These are phyloP conservation scores for Psidium friedrichsthalianum DNA, from an alignment of 345 rosid species.

Conservation along the genomic window DNA sequence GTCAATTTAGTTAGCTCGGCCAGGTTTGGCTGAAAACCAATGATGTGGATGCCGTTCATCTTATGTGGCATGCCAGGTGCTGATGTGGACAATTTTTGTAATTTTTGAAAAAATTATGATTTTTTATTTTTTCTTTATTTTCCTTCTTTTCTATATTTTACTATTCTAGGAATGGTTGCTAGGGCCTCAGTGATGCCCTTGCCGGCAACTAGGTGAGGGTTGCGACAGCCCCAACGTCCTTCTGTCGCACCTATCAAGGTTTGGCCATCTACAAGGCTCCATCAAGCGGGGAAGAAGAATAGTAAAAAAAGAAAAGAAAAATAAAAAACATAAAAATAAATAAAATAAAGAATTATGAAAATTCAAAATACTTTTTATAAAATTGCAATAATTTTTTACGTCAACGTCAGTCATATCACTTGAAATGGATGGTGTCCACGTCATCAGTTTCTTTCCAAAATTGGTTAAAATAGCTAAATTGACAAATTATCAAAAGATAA, in stretches of 20 bases:
- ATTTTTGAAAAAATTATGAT: neutral
- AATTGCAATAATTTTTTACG: neutral
- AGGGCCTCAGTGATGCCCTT: neutral
- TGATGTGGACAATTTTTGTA: neutral
- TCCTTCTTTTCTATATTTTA: neutral
- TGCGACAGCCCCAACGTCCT: rapidly evolving
- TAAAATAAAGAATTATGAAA: neutral
- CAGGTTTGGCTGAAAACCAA: neutral
- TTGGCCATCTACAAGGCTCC: neutral
- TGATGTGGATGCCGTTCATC: rapidly evolving
- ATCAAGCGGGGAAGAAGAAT: neutral
- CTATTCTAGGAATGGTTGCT: rapidly evolving
- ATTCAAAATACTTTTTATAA: neutral
- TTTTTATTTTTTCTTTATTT: neutral
- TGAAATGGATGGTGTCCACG: rapidly evolving
- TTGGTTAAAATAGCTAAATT: neutral
- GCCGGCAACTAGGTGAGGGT: neutral
- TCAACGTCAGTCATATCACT: rapidly evolving
- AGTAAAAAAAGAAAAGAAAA: neutral
- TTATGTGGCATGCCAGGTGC: rapidly evolving
- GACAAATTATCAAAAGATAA: neutral
- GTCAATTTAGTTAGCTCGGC: neutral
- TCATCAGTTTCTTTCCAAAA: neutral
- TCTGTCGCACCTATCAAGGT: neutral
- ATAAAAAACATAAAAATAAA: neutral